Base-by-base conservation (phyloP, 2,329 filamentous ascomycete genomes). In the Fusarium sp. region DNA sequence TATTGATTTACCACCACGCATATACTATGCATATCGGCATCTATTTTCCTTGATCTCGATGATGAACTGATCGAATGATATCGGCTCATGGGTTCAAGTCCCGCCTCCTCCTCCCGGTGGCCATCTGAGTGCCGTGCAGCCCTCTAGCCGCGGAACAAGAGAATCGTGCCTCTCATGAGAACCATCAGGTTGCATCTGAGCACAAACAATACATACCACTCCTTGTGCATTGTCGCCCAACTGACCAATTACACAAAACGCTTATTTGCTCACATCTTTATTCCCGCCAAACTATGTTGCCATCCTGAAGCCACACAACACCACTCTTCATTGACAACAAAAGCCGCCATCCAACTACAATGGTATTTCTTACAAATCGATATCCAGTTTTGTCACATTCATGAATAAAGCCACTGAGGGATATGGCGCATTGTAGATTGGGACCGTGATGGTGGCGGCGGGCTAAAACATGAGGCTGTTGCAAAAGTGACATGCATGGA, bases 401-500 rank as follows among this genome's bases (percentile, higher is more conserved):
- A 66, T 34, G 10, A 18, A 44, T 14, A 30, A 66, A 66, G 63
- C 43, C 47, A 61, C 43, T 22, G 16, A 20, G n/a, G 24, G 14
- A 54, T 14, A 55, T 50, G 43, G 22, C 55, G 34, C 29, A 44
- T 14, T 44, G 54, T 27, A 29, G 34, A 40, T 56, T 29, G 52
- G 34, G 12, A 52, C 43, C 18, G 25, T 34, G 51, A 45, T 58
- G 66, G 51, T 42, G 32, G 44, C 14, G 24, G 32, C 20, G 42
- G 16, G 20, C 58, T 40, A 59, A 52, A 43, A 30, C 29, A 44
- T 38, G 30, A 57, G 43, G 27, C 29, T 25, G 18, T 34, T 44
- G 34, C 25, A 12, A 34, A 25, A 34, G 43, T 45, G 64, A 62
- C 63, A 52, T 49, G 32, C 53, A 25, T 68, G 64, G 66, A 68